These are phyloP conservation scores for Boletus sp. DNA, from an alignment of 768 basidiomycete genomes.

Conservation along the genomic window DNA sequence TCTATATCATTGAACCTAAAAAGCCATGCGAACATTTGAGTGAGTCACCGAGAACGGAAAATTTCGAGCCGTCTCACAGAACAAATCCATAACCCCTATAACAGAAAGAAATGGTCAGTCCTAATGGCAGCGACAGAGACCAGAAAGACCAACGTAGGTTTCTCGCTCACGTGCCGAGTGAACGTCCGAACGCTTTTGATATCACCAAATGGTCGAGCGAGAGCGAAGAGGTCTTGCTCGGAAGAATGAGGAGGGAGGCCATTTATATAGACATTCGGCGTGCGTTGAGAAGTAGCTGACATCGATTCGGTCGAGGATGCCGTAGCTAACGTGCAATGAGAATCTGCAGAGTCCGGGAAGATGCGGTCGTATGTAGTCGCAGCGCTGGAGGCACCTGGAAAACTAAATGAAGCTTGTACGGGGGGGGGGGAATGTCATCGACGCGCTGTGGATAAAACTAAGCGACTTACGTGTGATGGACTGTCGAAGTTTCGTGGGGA, in stretches of 20 bases:
- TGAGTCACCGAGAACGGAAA: not conserved
- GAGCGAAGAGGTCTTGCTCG: constrained; percentile 72
- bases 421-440: constrained; percentile 3
- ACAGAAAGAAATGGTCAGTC: constrained; percentile 1
- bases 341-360: constrained; percentile 12
- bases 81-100: constrained; percentile 77
- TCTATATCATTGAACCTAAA: constrained; percentile 65
- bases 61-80: constrained; percentile 46
- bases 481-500: constrained; percentile 7
- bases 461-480: constrained; percentile 27
- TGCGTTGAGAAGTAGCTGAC: constrained; percentile 25
- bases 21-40: not conserved
- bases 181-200: constrained; percentile 81
- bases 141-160: constrained; percentile 42
- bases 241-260: constrained; percentile 81
- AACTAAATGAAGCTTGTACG: constrained; percentile 27
- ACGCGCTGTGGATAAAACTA: not conserved
- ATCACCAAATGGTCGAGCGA: constrained; percentile 67
- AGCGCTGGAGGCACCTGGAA: constrained; percentile 11
- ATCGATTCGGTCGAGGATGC: constrained; percentile 14
- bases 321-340: constrained; percentile 10
- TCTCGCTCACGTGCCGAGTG: constrained; percentile 76
- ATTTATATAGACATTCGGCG: constrained; percentile 87
- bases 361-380: constrained; percentile 11
- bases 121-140: not conserved